Percentiles rank a stretch among this genome's conserved stretches.
These are phyloP conservation scores for Neonectria coccinea DNA, from an alignment of 2,329 filamentous ascomycete genomes.

Conservation along the genomic window DNA sequence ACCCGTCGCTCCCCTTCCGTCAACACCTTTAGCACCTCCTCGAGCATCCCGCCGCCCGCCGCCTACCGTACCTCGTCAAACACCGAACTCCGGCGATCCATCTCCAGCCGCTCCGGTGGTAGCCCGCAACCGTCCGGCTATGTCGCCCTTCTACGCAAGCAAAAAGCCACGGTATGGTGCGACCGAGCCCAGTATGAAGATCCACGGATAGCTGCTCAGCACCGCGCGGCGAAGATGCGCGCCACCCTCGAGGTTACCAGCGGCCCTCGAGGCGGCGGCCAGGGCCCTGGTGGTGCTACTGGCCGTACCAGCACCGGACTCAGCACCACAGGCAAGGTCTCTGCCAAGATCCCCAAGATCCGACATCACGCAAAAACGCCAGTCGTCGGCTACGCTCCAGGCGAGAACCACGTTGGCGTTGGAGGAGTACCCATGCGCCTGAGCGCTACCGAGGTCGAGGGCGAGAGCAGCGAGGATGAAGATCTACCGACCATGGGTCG, in stretches of 20 bases:
- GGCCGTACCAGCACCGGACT: slow-evolving; percentile 73
- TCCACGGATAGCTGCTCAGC: slow-evolving; percentile 82
- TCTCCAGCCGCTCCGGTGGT: slow-evolving; percentile 79
- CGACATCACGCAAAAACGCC: slow-evolving; percentile 86
- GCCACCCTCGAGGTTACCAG: slow-evolving; percentile 87
- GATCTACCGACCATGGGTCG: slow-evolving; percentile 62
- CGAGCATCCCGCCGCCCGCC: slow-evolving; percentile 72
- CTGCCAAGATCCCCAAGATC: slow-evolving; percentile 92
- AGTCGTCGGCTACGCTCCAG: slow-evolving; percentile 81
- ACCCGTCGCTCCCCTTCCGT: slow-evolving; percentile 72
- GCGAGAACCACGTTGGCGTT: slow-evolving; percentile 78
- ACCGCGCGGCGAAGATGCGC: slow-evolving; percentile 86
- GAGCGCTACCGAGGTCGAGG: slow-evolving; percentile 95
- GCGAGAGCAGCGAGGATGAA: slow-evolving; percentile 84
- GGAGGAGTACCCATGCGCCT: slow-evolving; percentile 89
- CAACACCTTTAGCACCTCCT: slow-evolving; percentile 76
- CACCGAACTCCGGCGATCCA: slow-evolving; percentile 77
- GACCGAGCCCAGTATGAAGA: slow-evolving; percentile 94
- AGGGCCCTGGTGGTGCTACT: slow-evolving; percentile 48
- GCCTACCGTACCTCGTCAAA: slow-evolving; percentile 67
- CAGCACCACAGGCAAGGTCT: slow-evolving; percentile 72
- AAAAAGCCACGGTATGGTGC: slow-evolving; percentile 99
- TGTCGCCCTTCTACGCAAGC: slow-evolving; percentile 93
- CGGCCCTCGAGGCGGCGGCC: slow-evolving; percentile 62
- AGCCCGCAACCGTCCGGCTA: slow-evolving; percentile 77